phyloP scores from a whole-genome alignment of 768 basidiomycete species.

The Russula sp. region DNA sequence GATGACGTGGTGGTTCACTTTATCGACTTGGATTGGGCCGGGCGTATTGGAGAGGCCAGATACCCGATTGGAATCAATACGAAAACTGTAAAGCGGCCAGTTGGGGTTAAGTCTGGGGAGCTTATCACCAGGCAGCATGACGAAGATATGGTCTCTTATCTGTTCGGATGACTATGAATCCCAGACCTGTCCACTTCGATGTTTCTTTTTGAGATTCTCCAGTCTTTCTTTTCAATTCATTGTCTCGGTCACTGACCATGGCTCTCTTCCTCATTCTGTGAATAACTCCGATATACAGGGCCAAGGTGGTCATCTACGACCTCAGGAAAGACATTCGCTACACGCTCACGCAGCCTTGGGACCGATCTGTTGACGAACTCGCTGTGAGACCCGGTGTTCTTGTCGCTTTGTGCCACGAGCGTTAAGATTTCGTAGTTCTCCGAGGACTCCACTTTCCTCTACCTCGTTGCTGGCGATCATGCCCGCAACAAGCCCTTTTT shows the following conservation, averaged over 20 bases:
- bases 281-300: conserved; percentile 34
- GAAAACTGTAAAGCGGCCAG: no score
- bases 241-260: conserved; percentile 25
- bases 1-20: not conserved
- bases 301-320: conserved; percentile 77
- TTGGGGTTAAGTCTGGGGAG: no score
- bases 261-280: not conserved
- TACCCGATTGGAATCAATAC: not conserved
- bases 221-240: no score
- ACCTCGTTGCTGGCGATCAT: conserved; percentile 70
- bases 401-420: not conserved
- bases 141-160: no score
- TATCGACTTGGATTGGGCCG: not conserved
- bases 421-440: conserved; percentile 52
- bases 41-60: not conserved
- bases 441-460: conserved; percentile 58
- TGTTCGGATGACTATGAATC: no score
- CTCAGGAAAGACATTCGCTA: conserved; percentile 58
- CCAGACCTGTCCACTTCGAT: no score
- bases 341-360: conserved; percentile 79
- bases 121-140: no score
- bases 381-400: conserved; percentile 38
- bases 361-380: conserved; percentile 63
- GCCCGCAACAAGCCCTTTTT: conserved; percentile 72
- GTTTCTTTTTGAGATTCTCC: no score